Conservation (phyloP, 208 protist genomes). For the Trypanosoma scelopori region DNA sequence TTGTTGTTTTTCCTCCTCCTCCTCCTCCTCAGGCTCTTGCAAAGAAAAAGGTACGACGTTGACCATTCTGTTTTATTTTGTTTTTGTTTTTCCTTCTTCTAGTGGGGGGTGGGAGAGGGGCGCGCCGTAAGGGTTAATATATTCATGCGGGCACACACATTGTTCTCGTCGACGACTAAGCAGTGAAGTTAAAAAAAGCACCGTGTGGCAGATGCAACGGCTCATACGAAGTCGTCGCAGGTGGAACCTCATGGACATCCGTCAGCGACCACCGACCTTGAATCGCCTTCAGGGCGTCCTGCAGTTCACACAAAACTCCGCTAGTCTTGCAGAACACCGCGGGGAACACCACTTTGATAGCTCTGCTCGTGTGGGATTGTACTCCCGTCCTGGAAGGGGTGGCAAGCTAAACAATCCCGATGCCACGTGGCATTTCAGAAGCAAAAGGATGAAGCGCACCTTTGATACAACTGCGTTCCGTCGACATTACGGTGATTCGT, state of each 20-base stretch:
- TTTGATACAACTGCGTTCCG: constrained; percentile 44
- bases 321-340: constrained; percentile 32
- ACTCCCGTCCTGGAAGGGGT: constrained; percentile 55
- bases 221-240: constrained; percentile 24
- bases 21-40: too few species aligned
- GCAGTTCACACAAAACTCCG: constrained; percentile 34
- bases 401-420: constrained; percentile 35
- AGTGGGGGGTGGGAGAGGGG: too few species aligned
- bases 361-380: constrained; percentile 40
- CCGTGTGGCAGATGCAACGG: constrained; percentile 6
- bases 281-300: constrained; percentile 42
- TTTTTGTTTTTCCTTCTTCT: too few species aligned
- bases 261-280: constrained; percentile 29
- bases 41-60: too few species aligned
- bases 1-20: too few species aligned
- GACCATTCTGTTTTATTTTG: too few species aligned
- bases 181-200: not conserved
- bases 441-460: constrained; percentile 1
- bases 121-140: too few species aligned
- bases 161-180: not conserved
- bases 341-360: constrained; percentile 34
- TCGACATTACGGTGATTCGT: constrained; percentile 42
- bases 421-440: constrained; percentile 45
- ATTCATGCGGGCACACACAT: too few species aligned
- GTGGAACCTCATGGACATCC: constrained; percentile 44